Conservation (phyloP, 1,284 basidiomycete species). For the Vanrija humicola region DNA sequence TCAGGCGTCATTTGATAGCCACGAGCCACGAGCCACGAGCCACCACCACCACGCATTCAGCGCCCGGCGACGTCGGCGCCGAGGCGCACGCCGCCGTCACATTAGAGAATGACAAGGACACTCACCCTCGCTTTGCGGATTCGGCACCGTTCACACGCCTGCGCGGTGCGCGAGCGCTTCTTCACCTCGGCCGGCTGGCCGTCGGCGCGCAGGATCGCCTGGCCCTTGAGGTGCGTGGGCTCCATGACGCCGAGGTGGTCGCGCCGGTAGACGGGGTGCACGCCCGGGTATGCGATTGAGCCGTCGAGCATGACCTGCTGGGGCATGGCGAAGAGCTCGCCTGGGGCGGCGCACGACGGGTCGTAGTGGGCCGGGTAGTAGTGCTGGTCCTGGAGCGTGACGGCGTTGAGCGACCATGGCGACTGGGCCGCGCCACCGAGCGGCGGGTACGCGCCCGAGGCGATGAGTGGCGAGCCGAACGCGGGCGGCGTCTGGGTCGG, state of each 20-base stretch:
- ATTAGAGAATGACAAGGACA: not conserved
- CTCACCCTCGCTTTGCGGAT: conserved; percentile 29
- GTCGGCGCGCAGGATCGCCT: conserved; percentile 14
- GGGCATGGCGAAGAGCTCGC: conserved; percentile 9
- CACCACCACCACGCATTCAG: no score
- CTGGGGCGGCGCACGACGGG: conserved; percentile 1
- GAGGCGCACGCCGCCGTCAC: no score
- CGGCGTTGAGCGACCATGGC: conserved; percentile 15
- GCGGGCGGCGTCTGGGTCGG: conserved; percentile 10
- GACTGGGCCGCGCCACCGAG: conserved; percentile 2
- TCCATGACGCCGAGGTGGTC: conserved; percentile 10
- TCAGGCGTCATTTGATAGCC: not conserved
- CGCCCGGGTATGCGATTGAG: conserved; percentile 2
- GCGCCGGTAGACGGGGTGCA: conserved; percentile 2
- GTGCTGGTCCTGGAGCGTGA: conserved; percentile 5
- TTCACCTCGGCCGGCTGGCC: conserved; percentile 21
- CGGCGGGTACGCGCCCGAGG: conserved; percentile 6
- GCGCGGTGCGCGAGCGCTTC: conserved; percentile 25
- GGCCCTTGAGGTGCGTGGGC: conserved; percentile 6
- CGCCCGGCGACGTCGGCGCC: no score
- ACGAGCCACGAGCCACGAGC: not conserved
- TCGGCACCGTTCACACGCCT: conserved; percentile 29
- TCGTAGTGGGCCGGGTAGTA: conserved; percentile 8
- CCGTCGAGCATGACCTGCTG: not conserved
- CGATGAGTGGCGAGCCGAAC: conserved; percentile 14